A percentile compares a stretch with the other conserved stretches of the same genome.
These are phyloP conservation scores for Fusarium buxicola DNA, from an alignment of 2,329 filamentous ascomycete genomes.

Conservation along the genomic window DNA sequence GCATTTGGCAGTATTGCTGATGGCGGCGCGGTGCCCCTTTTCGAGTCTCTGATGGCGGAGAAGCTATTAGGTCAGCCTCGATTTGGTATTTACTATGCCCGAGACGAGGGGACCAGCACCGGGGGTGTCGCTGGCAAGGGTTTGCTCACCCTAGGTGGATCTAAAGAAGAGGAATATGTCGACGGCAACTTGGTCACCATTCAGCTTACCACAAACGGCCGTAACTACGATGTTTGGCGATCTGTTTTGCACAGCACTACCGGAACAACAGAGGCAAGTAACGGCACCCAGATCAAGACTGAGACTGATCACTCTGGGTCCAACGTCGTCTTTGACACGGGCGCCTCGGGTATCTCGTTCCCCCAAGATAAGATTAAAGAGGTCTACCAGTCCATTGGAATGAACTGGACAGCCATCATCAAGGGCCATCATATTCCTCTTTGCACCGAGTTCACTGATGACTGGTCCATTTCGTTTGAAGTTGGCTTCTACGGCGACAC, in stretches of 20 bases:
- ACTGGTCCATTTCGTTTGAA: conserved; percentile 50
- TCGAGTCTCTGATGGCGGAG: conserved; percentile 49
- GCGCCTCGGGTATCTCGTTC: conserved; percentile 45
- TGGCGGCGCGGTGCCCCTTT: conserved; percentile 45
- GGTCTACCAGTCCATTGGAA: conserved; percentile 51
- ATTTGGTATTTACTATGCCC: conserved; percentile 50
- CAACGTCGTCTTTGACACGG: conserved; percentile 50
- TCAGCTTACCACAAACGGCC: conserved; percentile 16
- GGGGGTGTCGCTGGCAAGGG: conserved; percentile 40
- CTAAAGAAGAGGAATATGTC: conserved; percentile 46
- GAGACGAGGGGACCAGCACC: conserved; percentile 11
- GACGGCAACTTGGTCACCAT: conserved; percentile 40
- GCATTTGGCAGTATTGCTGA: conserved; percentile 49
- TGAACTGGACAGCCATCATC: conserved; percentile 51
- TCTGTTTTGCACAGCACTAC: conserved; percentile 15
- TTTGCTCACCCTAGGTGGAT: conserved; percentile 49
- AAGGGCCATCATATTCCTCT: conserved; percentile 45
- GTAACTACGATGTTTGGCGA: conserved; percentile 50
- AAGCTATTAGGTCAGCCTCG: conserved; percentile 47
- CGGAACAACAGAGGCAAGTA: conserved; percentile 22
- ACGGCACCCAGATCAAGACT: conserved; percentile 13
- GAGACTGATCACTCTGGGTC: conserved; percentile 6
- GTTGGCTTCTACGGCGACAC: conserved; percentile 37
- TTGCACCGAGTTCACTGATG: conserved; percentile 52
- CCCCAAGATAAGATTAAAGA: conserved; percentile 39